A percentile compares a stretch with the other conserved stretches of the same genome.
Conservation (phyloP, 2,329 filamentous ascomycete species). For the Fusarium tricinctum region DNA sequence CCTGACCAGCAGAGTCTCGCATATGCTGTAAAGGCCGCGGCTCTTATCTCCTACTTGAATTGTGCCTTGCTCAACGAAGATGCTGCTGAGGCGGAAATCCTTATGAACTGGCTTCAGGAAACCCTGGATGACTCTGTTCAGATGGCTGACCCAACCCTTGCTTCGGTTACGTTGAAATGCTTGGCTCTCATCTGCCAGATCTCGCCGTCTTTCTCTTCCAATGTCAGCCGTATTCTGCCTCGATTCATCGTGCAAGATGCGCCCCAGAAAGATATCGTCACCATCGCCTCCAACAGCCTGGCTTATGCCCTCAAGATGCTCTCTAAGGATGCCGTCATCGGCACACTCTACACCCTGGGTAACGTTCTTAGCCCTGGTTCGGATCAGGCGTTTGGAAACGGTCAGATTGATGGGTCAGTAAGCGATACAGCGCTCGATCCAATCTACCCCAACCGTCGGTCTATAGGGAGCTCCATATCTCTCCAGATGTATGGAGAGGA, state of each 20-base stretch:
- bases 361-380: slow-evolving; percentile 88
- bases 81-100: slow-evolving; percentile 80
- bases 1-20: slow-evolving; percentile 89
- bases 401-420: slow-evolving; percentile 59
- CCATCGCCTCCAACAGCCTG: slow-evolving; percentile 85
- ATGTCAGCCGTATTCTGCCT: slow-evolving; percentile 82
- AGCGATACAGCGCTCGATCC: slow-evolving; percentile 57
- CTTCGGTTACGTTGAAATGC: slow-evolving; percentile 82
- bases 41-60: slow-evolving; percentile 86
- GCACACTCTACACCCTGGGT: slow-evolving; percentile 94
- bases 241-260: slow-evolving; percentile 89
- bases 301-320: slow-evolving; percentile 84
- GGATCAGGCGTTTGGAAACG: slow-evolving; percentile 68
- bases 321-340: slow-evolving; percentile 93
- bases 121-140: slow-evolving; percentile 83
- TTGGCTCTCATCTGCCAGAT: slow-evolving; percentile 86
- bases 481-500: slow-evolving; percentile 81
- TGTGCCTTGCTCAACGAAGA: slow-evolving; percentile 87
- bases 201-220: slow-evolving; percentile 79
- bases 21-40: slow-evolving; percentile 85
- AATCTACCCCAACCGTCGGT: slow-evolving; percentile 68
- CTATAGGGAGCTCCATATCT: slow-evolving; percentile 83
- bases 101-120: slow-evolving; percentile 89
- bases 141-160: slow-evolving; percentile 84
- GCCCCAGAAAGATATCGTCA: slow-evolving; percentile 76